phyloP scores from a whole-genome alignment of 805 yeast genomes.

The Barnettozyma sp. region DNA sequence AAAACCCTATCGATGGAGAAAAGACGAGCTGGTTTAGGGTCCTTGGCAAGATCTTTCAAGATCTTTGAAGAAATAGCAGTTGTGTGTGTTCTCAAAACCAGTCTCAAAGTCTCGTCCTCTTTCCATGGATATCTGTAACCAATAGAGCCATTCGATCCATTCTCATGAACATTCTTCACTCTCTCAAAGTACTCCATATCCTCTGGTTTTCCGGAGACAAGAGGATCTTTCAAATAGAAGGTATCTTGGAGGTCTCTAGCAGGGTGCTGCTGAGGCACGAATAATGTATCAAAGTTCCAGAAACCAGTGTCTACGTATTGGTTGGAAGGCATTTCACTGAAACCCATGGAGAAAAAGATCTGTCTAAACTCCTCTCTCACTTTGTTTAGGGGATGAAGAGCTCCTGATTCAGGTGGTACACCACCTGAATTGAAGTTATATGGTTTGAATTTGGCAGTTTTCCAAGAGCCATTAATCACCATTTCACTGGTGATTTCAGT shows the following conservation, averaged over 20 bases:
- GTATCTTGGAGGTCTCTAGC: slow-evolving; percentile 99
- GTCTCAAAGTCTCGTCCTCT: slow-evolving; percentile 78
- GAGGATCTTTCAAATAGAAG: slow-evolving; percentile 93
- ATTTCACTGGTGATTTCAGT: slow-evolving; percentile 94
- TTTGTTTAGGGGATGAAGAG: slow-evolving; percentile 92
- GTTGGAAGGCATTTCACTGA: slow-evolving; percentile 98
- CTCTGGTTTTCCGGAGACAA: slow-evolving; percentile 69
- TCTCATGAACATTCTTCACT: slow-evolving; percentile 78
- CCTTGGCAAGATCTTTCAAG: slow-evolving; percentile 79
- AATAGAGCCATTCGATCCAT: slow-evolving; percentile 87
- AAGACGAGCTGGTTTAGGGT: slow-evolving; percentile 84
- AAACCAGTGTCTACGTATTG: slow-evolving; percentile 97
- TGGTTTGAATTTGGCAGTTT: slow-evolving; percentile 78
- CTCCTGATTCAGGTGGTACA: slow-evolving; percentile 77
- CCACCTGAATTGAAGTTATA: slow-evolving; percentile 97
- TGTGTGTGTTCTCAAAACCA: slow-evolving; percentile 95
- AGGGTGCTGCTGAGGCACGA: slow-evolving; percentile 98
- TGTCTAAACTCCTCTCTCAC: slow-evolving; percentile 97
- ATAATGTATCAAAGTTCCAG: slow-evolving; percentile 97
- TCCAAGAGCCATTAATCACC: slow-evolving; percentile 80
- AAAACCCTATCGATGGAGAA: slow-evolving; percentile 97
- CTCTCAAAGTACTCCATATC: slow-evolving; percentile 75
- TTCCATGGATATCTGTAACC: slow-evolving; percentile 99
- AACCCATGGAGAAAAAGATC: slow-evolving; percentile 96
- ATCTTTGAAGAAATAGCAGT: slow-evolving; percentile 89